phyloP scores from a whole-genome alignment of 306 rosid genomes.

The Cyclanthera cordifolia region DNA sequence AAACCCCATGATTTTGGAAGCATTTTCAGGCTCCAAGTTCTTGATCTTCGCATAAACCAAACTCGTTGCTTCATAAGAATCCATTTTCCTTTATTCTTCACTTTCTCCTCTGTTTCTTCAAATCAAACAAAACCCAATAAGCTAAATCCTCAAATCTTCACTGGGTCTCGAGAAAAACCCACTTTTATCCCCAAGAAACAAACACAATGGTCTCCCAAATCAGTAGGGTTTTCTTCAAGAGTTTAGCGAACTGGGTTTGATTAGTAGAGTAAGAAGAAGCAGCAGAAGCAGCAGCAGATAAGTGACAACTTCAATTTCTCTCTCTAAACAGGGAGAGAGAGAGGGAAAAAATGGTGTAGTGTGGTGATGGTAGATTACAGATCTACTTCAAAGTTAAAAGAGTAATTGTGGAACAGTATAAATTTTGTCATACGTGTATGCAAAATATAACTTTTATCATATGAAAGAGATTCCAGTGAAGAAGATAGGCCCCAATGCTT shows the following conservation, averaged over 20 bases:
- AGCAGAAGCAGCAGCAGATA: neutral
- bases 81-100: conserved; percentile 25
- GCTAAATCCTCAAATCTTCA: neutral
- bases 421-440: conserved; percentile 5
- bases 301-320: conserved; percentile 4
- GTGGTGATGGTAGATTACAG: conserved; percentile 1
- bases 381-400: conserved; percentile 12
- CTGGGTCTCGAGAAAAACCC: too few relatives aligned
- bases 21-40: conserved; percentile 64
- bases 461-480: conserved; percentile 7
- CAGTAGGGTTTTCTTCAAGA: neutral
- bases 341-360: neutral
- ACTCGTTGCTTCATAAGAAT: conserved; percentile 66
- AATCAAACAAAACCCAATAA: neutral
- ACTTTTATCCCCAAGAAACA: conserved; percentile 1
- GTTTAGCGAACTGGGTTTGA: too few relatives aligned
- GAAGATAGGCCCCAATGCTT: conserved; percentile 10
- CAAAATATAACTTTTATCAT: conserved; percentile 10
- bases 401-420: conserved; percentile 14
- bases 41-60: conserved; percentile 57
- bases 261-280: neutral
- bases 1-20: conserved; percentile 83
- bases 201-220: neutral
- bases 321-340: conserved; percentile 5
- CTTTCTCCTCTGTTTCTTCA: neutral